Conservation (phyloP, 768 basidiomycete genomes). For the Leccinum arenicola region DNA sequence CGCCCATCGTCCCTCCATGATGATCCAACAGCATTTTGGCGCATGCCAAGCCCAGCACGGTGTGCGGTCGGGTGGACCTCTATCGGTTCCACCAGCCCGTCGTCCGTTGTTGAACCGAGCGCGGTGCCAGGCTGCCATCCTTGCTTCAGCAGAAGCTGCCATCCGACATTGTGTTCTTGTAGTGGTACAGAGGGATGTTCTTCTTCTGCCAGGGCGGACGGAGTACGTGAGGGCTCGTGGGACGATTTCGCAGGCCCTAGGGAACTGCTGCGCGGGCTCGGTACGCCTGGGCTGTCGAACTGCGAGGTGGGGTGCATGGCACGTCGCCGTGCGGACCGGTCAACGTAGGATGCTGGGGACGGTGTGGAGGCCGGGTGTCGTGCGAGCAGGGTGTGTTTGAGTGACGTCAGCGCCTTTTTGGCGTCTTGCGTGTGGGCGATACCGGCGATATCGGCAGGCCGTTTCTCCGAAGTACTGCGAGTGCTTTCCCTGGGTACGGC, state of each 20-base stretch:
- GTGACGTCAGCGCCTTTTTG: slow-evolving; percentile 61
- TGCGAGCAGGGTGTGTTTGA: slow-evolving; percentile 63
- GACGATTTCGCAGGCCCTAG: slow-evolving; percentile 10
- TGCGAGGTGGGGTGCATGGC: slow-evolving; percentile 51
- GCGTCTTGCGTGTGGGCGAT: slow-evolving; percentile 34
- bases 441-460: slow-evolving; percentile 12
- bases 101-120: slow-evolving; percentile 25
- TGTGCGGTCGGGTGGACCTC: slow-evolving; percentile 41
- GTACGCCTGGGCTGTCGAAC: slow-evolving; percentile 52
- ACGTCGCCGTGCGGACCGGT: slow-evolving; percentile 71
- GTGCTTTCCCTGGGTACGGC: slow-evolving; percentile 16
- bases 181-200: slow-evolving; percentile 41
- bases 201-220: slow-evolving; percentile 14
- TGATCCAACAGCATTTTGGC: slow-evolving; percentile 7
- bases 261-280: slow-evolving; percentile 24
- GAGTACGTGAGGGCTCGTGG: slow-evolving; percentile 21
- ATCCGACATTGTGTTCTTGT: slow-evolving; percentile 59
- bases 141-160: slow-evolving; percentile 65
- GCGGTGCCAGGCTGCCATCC: slow-evolving; percentile 70
- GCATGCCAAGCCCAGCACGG: slow-evolving; percentile 58
- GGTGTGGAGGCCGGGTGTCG: slow-evolving; percentile 25
- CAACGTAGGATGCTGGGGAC: slow-evolving; percentile 43
- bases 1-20: slow-evolving; percentile 19
- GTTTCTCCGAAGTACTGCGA: slow-evolving; percentile 20
- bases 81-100: slow-evolving; percentile 57